Conservation (phyloP, 345 rosid genomes). For the Hibiscus tridactylites region DNA sequence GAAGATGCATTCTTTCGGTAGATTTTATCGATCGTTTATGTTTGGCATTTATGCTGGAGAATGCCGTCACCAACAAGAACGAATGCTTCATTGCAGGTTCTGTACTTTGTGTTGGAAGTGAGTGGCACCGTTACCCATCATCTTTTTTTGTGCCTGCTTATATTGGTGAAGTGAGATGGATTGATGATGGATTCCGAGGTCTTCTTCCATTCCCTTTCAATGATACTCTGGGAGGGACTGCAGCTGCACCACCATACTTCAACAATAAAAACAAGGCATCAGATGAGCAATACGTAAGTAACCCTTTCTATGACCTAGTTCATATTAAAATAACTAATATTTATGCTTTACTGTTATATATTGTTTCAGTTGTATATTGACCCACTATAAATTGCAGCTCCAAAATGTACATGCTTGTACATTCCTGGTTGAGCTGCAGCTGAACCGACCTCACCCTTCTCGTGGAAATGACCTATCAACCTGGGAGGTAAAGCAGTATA, state of each 20-base stretch:
- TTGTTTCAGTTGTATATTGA: background rate
- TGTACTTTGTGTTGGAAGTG: slow-evolving; percentile 90
- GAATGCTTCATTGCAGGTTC: slow-evolving; percentile 43
- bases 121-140: slow-evolving; percentile 96
- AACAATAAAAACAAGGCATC: slow-evolving; percentile 89
- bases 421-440: slow-evolving; percentile 85
- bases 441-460: slow-evolving; percentile 56
- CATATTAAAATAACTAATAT: background rate
- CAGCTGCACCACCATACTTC: slow-evolving; percentile 80
- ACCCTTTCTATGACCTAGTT: background rate
- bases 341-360: background rate
- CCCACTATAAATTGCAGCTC: slow-evolving; percentile 35
- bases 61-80: background rate
- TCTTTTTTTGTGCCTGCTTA: slow-evolving; percentile 79
- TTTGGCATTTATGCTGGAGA: background rate
- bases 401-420: slow-evolving; percentile 59
- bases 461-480: slow-evolving; percentile 78
- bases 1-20: background rate
- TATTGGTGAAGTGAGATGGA: slow-evolving; percentile 71
- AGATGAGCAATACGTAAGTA: slow-evolving; percentile 65
- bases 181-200: slow-evolving; percentile 91
- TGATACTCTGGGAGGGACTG: slow-evolving; percentile 77
- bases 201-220: slow-evolving; percentile 92
- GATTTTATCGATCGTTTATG: background rate
- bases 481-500: slow-evolving; percentile 67